Base-by-base conservation (phyloP, 228 moss, liverwort and hornwort genomes). In the Sphagnum magellanicum region DNA sequence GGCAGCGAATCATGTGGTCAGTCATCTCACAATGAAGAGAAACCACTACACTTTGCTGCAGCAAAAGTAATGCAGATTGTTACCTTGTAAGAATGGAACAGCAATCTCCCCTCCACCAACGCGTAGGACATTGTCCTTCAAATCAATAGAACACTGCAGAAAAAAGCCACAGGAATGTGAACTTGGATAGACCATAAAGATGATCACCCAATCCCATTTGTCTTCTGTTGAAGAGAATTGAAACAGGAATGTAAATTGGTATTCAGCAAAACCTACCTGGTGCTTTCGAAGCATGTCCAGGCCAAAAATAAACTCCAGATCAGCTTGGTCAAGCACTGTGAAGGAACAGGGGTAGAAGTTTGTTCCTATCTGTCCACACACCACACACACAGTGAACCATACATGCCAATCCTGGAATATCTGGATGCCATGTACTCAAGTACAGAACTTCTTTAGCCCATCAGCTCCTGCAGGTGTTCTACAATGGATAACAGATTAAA, bases 271-370 rank as follows among this genome's bases (percentile, higher is more conserved):
- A 32, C 32, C 1, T 3, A 93, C 96, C 88, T 97, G 91, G 74
- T 97, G 97, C 70, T 97, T 97, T 53, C 93, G 93, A 68, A 97
- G 91, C 97, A 97, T 97, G 63, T 97, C 97, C 17, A 97, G 84
- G 50, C 97, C 97, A 74, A 93, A 97, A 70, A 97, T 97, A 68
- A 97, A 97, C 74, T 97, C 97, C 66, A 97, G 65, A 79, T 97
- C 91, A 66, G 93, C 88, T 68, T 97, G 97, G 70, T 97, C 97
- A 68, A 97, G 91, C 69, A 97, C 97, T 60, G 88, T 97, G 77
- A 97, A 97, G 65, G 97, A 93, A 73, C 97, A 97, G 5, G 97
- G 93, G 65, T 93, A 97, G 70, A 93, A 93, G 71, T 90, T 93
- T 73, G 61, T 72, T 51, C 97, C 97, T 69, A 97, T 97, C 97